A percentile compares a stretch with the other conserved stretches of the same genome.
Conservation (phyloP, 2,329 filamentous ascomycete species). For the Ramularia endophylla region DNA sequence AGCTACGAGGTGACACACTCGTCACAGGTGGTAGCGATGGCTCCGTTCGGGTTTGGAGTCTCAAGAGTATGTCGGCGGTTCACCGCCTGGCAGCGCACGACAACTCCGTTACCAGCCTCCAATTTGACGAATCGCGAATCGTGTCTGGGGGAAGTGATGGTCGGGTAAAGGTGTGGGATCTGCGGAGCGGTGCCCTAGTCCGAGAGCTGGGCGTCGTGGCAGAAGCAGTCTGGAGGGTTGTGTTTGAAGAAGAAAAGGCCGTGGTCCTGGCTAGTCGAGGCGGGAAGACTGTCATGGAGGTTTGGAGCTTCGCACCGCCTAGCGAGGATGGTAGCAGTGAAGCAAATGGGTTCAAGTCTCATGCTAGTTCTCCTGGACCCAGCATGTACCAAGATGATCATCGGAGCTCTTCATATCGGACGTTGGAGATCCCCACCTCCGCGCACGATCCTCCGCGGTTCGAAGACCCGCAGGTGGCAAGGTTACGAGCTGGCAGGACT, state of each 20-base stretch:
- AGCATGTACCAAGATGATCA: too few species aligned
- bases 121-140: conserved; percentile 93
- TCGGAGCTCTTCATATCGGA: too few species aligned
- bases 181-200: conserved; percentile 84
- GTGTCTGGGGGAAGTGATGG: conserved; percentile 96
- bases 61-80: conserved; percentile 84
- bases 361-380: too few species aligned
- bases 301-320: conserved; percentile 31
- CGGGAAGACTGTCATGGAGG: conserved; percentile 94
- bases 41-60: conserved; percentile 91
- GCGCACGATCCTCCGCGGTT: conserved; percentile 1
- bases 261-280: conserved; percentile 87
- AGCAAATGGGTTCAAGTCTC: too few species aligned
- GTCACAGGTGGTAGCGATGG: conserved; percentile 96
- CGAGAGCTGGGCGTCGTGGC: conserved; percentile 86
- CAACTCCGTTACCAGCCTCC: conserved; percentile 94
- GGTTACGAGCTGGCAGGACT: conserved; percentile 11
- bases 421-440: too few species aligned
- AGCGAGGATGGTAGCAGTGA: too few species aligned
- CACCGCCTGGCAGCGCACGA: conserved; percentile 94
- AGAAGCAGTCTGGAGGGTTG: conserved; percentile 95
- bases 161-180: conserved; percentile 97
- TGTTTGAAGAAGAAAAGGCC: conserved; percentile 97
- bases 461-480: too few species aligned
- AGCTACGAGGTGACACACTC: conserved; percentile 89